Base-by-base conservation (phyloP, 2,329 filamentous ascomycete species). In the Apiospora phragmitis region DNA sequence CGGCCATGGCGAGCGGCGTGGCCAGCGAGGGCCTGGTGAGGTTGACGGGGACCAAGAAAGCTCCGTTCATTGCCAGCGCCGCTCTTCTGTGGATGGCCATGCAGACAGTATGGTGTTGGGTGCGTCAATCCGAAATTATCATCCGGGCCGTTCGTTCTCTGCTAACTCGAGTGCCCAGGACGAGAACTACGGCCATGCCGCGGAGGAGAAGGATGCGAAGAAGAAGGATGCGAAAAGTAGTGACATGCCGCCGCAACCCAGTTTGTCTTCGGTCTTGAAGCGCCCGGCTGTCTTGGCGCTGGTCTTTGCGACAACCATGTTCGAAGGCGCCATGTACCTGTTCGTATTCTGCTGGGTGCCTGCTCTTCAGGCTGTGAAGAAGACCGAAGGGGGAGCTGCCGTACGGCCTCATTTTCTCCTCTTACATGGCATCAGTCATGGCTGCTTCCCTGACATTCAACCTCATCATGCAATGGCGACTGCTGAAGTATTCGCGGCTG, bases 341-440 rank as follows among this genome's bases (percentile, higher is more conserved):
- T 90, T 90, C 75, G 86, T 91, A 70, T 90, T 90, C 78, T 90
- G 89, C 80, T 90, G 88, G 85, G 86, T 87, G 0, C 85, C 87
- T 1, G 85, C 87, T 3, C 79, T 91, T n/a, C 85, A 82, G 71
- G 80, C 81, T 18, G 80, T 82, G 14, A 81, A 82, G 51, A 74
- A 76, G 21, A 73, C 76, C 2, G 62, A 74, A 4, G 78, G 75
- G 75, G 24, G 76, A 79, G 68, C 76, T 79, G 7, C 78, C 77
- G 14, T 77, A 77, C 55, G 74, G 76, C 29, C 73, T 74, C 59
- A 76, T 79, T 16, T 78, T 78, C 68, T 75, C 76, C 14, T 76
- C 74, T 65, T 78, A 79, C 71, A 78, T 79, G 77, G 76, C 76
- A 14, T 74, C 74, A 1, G 75, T 76, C n/a, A 76, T 78, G 74